Evolutionary conservation across 1,284 basidiomycete species (phyloP).

Genomic region (Cutaneotrichosporon sp.): DNA sequence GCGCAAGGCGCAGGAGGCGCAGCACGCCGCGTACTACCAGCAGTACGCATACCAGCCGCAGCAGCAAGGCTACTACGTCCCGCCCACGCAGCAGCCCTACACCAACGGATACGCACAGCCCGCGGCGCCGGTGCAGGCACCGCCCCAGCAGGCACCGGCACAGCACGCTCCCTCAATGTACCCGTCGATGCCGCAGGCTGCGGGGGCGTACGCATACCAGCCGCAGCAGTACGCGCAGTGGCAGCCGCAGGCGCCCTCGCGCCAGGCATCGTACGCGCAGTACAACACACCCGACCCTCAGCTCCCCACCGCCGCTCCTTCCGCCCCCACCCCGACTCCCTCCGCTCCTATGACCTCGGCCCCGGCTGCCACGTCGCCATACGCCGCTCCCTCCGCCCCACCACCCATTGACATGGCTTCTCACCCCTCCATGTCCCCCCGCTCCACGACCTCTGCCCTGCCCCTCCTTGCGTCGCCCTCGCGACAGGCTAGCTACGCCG

Average conservation of each 20-base stretch:
- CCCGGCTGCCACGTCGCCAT: not conserved
- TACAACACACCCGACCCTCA: constrained; percentile 8
- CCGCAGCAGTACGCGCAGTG: constrained; percentile 33
- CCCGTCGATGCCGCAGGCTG: constrained; percentile 14
- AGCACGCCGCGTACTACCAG: constrained; percentile 36
- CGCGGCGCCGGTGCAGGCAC: constrained; percentile 17
- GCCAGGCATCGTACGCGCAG: constrained; percentile 26
- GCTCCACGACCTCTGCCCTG: constrained; percentile 43
- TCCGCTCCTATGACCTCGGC: not conserved
- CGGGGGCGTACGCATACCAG: constrained; percentile 23
- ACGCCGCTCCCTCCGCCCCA: constrained; percentile 26
- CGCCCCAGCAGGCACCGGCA: constrained; percentile 17
- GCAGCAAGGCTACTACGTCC: constrained; percentile 22
- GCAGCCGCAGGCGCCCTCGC: constrained; percentile 18
- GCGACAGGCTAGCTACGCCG: constrained; percentile 1
- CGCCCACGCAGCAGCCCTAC: constrained; percentile 30
- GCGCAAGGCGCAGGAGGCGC: constrained; percentile 45
- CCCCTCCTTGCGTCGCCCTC: constrained; percentile 28
- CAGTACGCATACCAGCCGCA: constrained; percentile 19
- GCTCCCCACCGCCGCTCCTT: constrained; percentile 10
- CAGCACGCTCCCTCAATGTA: constrained; percentile 7
- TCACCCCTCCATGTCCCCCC: constrained; percentile 31
- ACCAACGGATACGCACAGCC: constrained; percentile 30
- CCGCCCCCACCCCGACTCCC: constrained; percentile 6
- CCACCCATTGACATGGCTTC: constrained; percentile 34